Evolutionary conservation across 208 protist genomes (phyloP).

Genomic region (Trypanosoma scelopori): DNA sequence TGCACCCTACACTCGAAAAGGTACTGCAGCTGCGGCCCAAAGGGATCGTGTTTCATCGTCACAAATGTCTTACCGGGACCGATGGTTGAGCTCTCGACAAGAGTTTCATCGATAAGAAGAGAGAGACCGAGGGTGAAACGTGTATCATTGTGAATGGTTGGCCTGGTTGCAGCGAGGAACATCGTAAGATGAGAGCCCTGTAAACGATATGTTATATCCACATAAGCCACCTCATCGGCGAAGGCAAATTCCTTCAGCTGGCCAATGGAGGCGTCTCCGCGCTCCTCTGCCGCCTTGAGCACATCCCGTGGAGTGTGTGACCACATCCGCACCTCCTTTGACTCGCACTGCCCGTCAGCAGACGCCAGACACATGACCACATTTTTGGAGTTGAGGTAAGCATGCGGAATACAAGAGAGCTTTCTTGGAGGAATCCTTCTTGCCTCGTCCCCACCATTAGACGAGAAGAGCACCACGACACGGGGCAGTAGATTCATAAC

Average conservation of each 20-base stretch:
- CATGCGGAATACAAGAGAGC: constrained; percentile 21
- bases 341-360: constrained; percentile 1
- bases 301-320: constrained; percentile 13
- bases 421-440: constrained; percentile 12
- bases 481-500: constrained; percentile 20
- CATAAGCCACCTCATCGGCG: constrained; percentile 9
- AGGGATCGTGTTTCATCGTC: constrained; percentile 21
- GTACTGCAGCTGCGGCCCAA: constrained; percentile 17
- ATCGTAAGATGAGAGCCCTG: constrained; percentile 18
- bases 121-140: constrained; percentile 20
- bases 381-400: constrained; percentile 8
- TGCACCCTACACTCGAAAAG: constrained; percentile 22
- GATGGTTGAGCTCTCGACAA: constrained; percentile 15
- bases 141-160: constrained; percentile 28
- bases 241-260: constrained; percentile 26
- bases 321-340: constrained; percentile 8
- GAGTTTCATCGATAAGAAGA: constrained; percentile 8
- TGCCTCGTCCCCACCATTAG: background rate
- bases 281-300: constrained; percentile 7
- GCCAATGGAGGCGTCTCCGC: constrained; percentile 31
- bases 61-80: constrained; percentile 20
- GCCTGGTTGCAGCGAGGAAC: constrained; percentile 18
- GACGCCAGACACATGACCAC: constrained; percentile 9
- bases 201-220: constrained; percentile 33
- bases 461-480: background rate